A percentile compares a stretch with the other conserved stretches of the same genome.
These are phyloP conservation scores for Delphinella strobiligena DNA, from an alignment of 2,329 filamentous ascomycete species.

Conservation along the genomic window DNA sequence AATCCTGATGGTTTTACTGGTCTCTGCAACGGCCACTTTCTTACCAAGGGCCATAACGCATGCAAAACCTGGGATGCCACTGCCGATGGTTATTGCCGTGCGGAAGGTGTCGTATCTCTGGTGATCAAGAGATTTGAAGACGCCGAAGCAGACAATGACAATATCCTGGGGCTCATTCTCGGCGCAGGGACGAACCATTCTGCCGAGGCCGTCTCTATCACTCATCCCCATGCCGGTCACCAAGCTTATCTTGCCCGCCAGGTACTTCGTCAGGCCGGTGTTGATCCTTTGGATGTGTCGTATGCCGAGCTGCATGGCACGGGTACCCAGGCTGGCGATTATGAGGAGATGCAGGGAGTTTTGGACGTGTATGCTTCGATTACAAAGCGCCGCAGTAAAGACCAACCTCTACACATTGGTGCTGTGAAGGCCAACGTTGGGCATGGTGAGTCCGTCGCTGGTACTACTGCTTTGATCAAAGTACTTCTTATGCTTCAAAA, in stretches of 20 bases:
- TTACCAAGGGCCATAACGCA: slow-evolving; percentile 67
- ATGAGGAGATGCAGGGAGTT: slow-evolving; percentile 70
- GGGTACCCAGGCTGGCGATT: slow-evolving; percentile 75
- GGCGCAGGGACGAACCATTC: slow-evolving; percentile 72
- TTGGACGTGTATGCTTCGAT: slow-evolving; percentile 49
- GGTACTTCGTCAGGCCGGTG: slow-evolving; percentile 58
- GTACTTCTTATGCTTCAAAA: slow-evolving; percentile 43
- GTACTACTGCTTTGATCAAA: slow-evolving; percentile 42
- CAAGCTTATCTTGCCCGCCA: slow-evolving; percentile 60
- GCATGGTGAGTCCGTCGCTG: slow-evolving; percentile 42
- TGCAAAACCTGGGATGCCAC: slow-evolving; percentile 72
- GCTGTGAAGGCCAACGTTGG: slow-evolving; percentile 45
- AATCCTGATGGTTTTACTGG: slow-evolving; percentile 72
- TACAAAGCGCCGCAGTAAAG: slow-evolving; percentile 35
- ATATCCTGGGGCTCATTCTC: slow-evolving; percentile 59
- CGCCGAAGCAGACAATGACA: slow-evolving; percentile 62
- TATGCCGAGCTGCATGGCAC: slow-evolving; percentile 89
- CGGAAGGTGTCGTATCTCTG: slow-evolving; percentile 61
- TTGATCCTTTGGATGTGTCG: slow-evolving; percentile 64
- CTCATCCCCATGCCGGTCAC: slow-evolving; percentile 65
- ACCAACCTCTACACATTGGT: slow-evolving; percentile 40
- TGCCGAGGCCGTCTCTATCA: slow-evolving; percentile 70
- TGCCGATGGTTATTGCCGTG: slow-evolving; percentile 74
- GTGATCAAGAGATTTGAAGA: slow-evolving; percentile 71
- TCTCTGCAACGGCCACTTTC: slow-evolving; percentile 60